These are phyloP conservation scores for Euptelea pleiosperma DNA, from an alignment of 164 flowering plant species.

Conservation along the genomic window DNA sequence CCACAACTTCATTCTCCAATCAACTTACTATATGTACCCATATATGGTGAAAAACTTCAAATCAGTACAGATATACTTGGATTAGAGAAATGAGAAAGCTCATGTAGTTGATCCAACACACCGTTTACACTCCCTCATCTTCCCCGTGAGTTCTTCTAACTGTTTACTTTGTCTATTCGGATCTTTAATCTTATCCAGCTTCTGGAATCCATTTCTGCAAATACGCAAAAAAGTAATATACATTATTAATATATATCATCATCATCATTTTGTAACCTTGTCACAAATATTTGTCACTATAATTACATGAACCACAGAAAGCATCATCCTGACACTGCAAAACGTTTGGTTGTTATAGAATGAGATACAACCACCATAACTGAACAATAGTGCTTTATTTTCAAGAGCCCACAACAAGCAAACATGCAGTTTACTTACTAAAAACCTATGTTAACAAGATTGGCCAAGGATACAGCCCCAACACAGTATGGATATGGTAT, in stretches of 20 bases:
- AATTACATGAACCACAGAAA: background rate
- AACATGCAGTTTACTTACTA: too few species aligned
- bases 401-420: background rate
- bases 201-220: slow-evolving; percentile 94
- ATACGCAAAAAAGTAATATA: background rate
- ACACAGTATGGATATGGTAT: too few species aligned
- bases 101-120: slow-evolving; percentile 8
- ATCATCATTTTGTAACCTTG: background rate
- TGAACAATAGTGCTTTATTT: background rate
- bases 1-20: background rate
- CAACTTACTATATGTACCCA: background rate
- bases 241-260: background rate
- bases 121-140: slow-evolving; percentile 95
- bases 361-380: background rate
- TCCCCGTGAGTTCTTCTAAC: slow-evolving; percentile 91
- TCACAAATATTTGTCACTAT: background rate
- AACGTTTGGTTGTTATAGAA: background rate
- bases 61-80: background rate
- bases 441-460: too few species aligned
- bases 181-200: slow-evolving; percentile 90
- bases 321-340: slow-evolving; percentile 1
- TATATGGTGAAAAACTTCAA: background rate
- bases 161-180: slow-evolving; percentile 89
- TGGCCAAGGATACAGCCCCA: too few species aligned
- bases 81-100: background rate